Evolutionary conservation across 2,329 filamentous ascomycete genomes (phyloP).

Genomic region (Diaporthe citriasiana): DNA sequence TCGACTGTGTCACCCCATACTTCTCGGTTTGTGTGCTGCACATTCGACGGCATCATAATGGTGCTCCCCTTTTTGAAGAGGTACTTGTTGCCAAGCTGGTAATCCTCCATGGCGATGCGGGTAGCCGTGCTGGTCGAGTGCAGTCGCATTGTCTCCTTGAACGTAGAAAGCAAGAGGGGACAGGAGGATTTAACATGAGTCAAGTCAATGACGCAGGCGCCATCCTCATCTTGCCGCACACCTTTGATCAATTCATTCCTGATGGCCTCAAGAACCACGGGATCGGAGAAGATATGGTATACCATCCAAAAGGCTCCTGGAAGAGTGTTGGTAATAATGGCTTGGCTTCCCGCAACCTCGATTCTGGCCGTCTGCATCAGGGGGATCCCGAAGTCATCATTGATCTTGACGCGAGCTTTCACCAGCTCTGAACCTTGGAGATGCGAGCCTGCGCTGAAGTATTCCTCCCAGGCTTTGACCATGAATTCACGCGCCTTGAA

Average conservation of each 20-base stretch:
- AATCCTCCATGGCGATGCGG: constrained; percentile 36
- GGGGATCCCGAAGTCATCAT: constrained; percentile 7
- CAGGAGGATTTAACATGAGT: constrained; percentile 51
- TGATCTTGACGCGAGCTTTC: constrained; percentile 17
- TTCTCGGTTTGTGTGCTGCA: constrained; percentile 2
- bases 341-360: constrained; percentile 54
- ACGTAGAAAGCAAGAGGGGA: constrained; percentile 54
- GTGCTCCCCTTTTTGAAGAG: constrained; percentile 41
- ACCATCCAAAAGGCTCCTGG: constrained; percentile 56
- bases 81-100: constrained; percentile 31
- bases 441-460: constrained; percentile 13
- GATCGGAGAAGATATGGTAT: constrained; percentile 53
- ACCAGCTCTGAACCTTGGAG: constrained; percentile 31
- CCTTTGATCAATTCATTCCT: constrained; percentile 44
- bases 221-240: constrained; percentile 3
- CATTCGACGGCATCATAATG: constrained; percentile 22
- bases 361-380: constrained; percentile 30
- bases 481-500: constrained; percentile 28
- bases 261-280: constrained; percentile 48
- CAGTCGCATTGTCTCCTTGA: constrained; percentile 56
- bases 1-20: constrained; percentile 16
- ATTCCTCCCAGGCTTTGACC: constrained; percentile 19
- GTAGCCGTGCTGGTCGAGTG: constrained; percentile 51
- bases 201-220: constrained; percentile 46
- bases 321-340: constrained; percentile 54